These are phyloP conservation scores for Cordia subcordata DNA, from an alignment of 257 asterid species.

Conservation along the genomic window DNA sequence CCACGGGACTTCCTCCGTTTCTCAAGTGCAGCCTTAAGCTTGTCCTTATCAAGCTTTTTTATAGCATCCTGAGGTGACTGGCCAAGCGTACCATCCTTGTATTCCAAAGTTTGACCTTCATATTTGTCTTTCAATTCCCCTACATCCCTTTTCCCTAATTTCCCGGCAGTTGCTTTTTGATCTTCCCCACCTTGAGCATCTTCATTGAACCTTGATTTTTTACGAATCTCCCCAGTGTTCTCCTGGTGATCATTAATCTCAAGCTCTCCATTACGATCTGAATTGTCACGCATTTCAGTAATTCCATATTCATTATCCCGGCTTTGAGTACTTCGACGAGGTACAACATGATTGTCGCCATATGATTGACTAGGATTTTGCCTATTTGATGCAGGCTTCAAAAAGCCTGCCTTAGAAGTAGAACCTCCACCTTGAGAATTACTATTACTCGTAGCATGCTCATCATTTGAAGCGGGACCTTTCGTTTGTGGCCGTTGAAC, in stretches of 20 bases:
- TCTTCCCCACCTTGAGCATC: conserved; percentile 4
- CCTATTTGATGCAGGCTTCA: not conserved
- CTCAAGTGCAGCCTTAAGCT: conserved; percentile 74
- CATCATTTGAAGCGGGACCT: conserved; percentile 12
- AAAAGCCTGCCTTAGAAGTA: not conserved
- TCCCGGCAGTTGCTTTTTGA: not conserved
- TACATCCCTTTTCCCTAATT: not conserved
- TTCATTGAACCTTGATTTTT: not conserved
- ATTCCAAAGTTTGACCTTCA: conserved; percentile 12
- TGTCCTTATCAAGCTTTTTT: conserved; percentile 58
- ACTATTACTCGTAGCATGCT: conserved; percentile 10
- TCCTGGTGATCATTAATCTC: not conserved
- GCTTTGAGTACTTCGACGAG: conserved; percentile 22
- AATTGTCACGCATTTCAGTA: conserved; percentile 22
- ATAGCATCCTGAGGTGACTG: conserved; percentile 32
- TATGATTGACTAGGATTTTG: conserved; percentile 20
- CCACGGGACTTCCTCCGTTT: conserved; percentile 66
- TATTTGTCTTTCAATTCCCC: conserved; percentile 1
- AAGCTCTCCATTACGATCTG: conserved; percentile 4
- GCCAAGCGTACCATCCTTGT: conserved; percentile 18
- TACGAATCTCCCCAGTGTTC: not conserved
- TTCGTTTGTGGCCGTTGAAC: conserved; percentile 10
- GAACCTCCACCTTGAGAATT: conserved; percentile 5
- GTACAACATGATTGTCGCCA: conserved; percentile 25
- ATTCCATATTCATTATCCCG: conserved; percentile 28